Percentiles rank a stretch among this genome's conserved stretches.
Evolutionary conservation across 306 rosid species (phyloP).

Genomic region (Vigna trinervia): DNA sequence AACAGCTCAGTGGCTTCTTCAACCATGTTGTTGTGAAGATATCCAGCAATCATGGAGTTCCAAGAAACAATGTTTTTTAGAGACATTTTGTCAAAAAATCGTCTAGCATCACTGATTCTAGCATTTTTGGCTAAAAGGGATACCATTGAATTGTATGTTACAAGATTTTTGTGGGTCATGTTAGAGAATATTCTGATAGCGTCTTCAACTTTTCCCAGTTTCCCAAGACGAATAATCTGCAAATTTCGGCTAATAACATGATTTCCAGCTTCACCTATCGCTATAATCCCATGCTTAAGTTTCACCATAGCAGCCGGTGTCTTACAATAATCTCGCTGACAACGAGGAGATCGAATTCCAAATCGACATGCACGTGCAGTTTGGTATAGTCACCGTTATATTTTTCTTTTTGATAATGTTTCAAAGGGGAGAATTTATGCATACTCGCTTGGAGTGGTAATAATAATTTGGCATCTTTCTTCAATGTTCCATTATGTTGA

Average conservation of each 20-base stretch:
- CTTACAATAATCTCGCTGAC: too few species aligned
- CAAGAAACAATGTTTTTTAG: conserved; percentile 72
- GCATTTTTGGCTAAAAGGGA: conserved; percentile 74
- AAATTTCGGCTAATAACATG: conserved; percentile 59
- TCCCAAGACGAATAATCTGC: conserved; percentile 68
- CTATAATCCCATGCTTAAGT: conserved; percentile 41
- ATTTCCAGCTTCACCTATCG: conserved; percentile 58
- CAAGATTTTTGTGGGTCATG: conserved; percentile 64
- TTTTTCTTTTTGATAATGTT: too few species aligned
- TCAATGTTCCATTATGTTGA: too few species aligned
- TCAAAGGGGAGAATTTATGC: too few species aligned
- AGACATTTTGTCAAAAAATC: conserved; percentile 71
- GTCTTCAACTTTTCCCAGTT: conserved; percentile 69
- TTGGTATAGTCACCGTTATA: too few species aligned
- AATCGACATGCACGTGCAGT: too few species aligned
- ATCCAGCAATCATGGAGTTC: conserved; percentile 83
- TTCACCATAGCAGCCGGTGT: conserved; percentile 28
- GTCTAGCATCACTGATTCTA: conserved; percentile 64
- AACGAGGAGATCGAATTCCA: too few species aligned
- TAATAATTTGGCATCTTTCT: too few species aligned
- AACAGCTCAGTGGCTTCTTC: conserved; percentile 67
- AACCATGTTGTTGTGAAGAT: conserved; percentile 62
- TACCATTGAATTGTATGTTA: conserved; percentile 85
- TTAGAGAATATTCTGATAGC: conserved; percentile 64
- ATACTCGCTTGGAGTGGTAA: too few species aligned